These are phyloP conservation scores for Neofusicoccum umdonicola DNA, from an alignment of 2,329 filamentous ascomycete species.

Conservation along the genomic window DNA sequence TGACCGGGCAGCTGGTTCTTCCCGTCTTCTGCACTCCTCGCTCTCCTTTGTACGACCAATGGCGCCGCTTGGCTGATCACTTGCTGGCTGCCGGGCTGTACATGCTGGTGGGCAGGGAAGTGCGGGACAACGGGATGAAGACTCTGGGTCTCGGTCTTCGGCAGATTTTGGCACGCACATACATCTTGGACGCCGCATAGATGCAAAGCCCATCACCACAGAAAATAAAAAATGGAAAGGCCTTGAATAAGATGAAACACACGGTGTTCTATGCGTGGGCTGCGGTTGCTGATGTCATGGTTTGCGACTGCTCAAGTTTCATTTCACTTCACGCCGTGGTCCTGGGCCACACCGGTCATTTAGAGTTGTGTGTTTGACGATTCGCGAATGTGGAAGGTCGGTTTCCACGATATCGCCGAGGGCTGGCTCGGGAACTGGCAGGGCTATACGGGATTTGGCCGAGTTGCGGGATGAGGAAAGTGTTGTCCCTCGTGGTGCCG, in stretches of 20 bases:
- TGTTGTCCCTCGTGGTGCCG: too few relatives aligned
- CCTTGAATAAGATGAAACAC: slow-evolving; percentile 3
- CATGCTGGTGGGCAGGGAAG: too few relatives aligned
- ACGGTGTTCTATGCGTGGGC: neutral
- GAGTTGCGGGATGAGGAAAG: too few relatives aligned
- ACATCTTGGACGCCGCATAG: neutral
- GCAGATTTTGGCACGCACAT: neutral
- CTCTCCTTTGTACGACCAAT: neutral
- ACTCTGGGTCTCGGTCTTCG: neutral
- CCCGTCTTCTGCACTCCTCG: neutral
- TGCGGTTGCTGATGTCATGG: neutral
- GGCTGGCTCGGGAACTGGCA: too few relatives aligned
- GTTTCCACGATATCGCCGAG: too few relatives aligned
- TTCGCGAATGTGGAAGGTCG: too few relatives aligned
- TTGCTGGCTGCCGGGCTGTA: slow-evolving; percentile 6
- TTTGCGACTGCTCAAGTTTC: neutral
- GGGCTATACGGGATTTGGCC: too few relatives aligned
- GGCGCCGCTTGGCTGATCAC: neutral
- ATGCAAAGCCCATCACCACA: neutral
- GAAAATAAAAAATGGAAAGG: slow-evolving; percentile 13
- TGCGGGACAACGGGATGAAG: too few relatives aligned
- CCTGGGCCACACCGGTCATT: neutral
- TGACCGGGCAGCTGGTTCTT: neutral
- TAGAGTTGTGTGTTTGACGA: too few relatives aligned
- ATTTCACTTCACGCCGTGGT: neutral